Evolutionary conservation across 345 rosid species (phyloP).

Genomic region (Citrus cavaleriei): DNA sequence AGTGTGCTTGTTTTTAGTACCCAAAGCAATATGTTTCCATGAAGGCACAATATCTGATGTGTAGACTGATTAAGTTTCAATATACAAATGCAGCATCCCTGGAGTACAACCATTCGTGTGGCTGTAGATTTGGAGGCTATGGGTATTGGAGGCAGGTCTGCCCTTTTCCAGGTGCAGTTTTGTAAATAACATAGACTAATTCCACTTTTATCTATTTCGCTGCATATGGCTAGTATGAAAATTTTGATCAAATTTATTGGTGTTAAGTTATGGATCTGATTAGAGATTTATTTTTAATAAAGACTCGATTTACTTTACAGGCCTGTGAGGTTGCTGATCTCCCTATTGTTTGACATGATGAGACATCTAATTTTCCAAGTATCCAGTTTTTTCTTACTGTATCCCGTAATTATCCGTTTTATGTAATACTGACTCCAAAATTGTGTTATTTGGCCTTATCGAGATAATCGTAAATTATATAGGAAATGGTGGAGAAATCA

Average conservation of each 20-base stretch:
- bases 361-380: too few relatives aligned
- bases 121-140: conserved; percentile 96
- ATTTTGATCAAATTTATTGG: neutral
- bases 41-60: neutral
- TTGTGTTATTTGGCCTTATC: neutral
- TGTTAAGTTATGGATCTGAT: neutral
- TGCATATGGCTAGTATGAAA: conserved; percentile 7
- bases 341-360: too few relatives aligned
- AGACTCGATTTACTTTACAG: too few relatives aligned
- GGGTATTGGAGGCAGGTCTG: conserved; percentile 91
- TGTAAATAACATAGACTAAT: conserved; percentile 2
- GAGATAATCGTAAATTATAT: too few relatives aligned
- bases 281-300: neutral
- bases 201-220: neutral
- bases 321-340: too few relatives aligned
- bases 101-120: conserved; percentile 67
- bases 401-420: neutral
- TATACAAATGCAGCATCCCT: conserved; percentile 71
- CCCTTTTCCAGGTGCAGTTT: conserved; percentile 73
- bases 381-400: neutral
- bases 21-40: neutral
- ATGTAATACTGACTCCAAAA: neutral
- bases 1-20: neutral
- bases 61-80: conserved; percentile 15
- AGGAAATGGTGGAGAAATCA: neutral